Percentiles rank a stretch among this genome's conserved stretches.
Evolutionary conservation across 176 grass and related monocot genomes (phyloP).

Genomic region (Aegilops speltoides): DNA sequence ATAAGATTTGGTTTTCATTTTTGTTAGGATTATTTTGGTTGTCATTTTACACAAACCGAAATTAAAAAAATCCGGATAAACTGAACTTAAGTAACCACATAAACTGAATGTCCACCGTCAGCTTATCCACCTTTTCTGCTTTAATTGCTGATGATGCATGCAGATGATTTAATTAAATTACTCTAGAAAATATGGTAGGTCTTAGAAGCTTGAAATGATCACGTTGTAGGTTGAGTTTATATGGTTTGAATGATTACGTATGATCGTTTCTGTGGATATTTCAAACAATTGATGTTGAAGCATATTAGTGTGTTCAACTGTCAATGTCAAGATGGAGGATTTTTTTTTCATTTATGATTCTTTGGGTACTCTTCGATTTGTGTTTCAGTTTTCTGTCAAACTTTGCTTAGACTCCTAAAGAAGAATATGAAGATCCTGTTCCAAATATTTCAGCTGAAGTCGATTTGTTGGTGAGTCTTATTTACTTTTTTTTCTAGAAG

Average conservation of each 20-base stretch:
- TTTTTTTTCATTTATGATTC: neutral
- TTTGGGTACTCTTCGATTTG: conserved; percentile 11
- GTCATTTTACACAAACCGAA: too few relatives aligned
- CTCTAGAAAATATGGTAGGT: neutral
- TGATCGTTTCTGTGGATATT: neutral
- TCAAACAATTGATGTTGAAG: neutral
- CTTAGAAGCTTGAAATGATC: neutral
- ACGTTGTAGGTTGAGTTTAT: conserved; percentile 1
- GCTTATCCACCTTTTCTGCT: neutral
- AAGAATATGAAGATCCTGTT: conserved; percentile 42
- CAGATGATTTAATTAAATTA: neutral
- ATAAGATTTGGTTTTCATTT: too few relatives aligned
- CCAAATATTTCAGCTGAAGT: conserved; percentile 26
- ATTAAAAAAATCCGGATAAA: too few relatives aligned
- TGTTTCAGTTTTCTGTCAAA: conserved; percentile 18
- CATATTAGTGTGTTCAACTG: neutral
- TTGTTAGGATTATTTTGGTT: too few relatives aligned
- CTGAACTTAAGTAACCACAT: too few relatives aligned
- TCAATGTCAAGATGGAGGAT: neutral
- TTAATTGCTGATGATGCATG: neutral
- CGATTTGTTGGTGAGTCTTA: conserved; percentile 32
- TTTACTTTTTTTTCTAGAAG: neutral
- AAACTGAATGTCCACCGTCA: neutral
- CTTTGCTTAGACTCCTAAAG: conserved; percentile 36
- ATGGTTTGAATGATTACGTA: neutral